Base-by-base conservation (phyloP, 2,329 filamentous ascomycete species). In the Diatrype stigma region DNA sequence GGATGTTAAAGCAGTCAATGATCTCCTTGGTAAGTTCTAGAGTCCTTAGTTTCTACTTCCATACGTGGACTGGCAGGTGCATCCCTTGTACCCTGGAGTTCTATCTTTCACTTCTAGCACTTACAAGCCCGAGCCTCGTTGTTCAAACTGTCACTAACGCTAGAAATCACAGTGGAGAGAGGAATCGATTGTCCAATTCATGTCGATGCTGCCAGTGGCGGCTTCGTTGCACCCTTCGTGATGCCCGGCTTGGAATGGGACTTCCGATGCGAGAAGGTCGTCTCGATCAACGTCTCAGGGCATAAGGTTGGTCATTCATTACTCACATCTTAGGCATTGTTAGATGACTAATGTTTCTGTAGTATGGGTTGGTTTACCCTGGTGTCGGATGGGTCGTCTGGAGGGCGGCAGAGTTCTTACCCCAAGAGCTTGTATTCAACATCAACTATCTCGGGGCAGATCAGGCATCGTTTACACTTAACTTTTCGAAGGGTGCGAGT, bases 401-500 rank as follows among this genome's bases (percentile, higher is more conserved):
- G 91, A 84, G 92, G 45, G 82, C 84, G 37, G 82, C 89, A 47
- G 86, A 94, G 68, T 94, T 79, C 71, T 80, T 96, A 2, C 93
- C 93, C 7, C 80, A 93, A 66, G 92, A 96, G 64, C 85, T 96
- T 21, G 90, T 97, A 63, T 97, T 97, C 82, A 96, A 96, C 79
- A 96, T 97, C 81, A 96, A 96, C 80, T 97, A 97, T 73, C 86
- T 96, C 6, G 93, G 93, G 46, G 92, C 93, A 11, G 90, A 96
- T 66, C 93, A 97, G 69, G 87, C 91, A 2, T 96, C 90, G 3
- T 96, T 96, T 74, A 96, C 93, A 0, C 84, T 97, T 53, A 97
- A 97, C 78, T 97, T 97, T 77, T 95, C 89, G 66, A 96, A 96
- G 70, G 92, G 92, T 51, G 93, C 93, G 12, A 90, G 87, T 6